These are phyloP conservation scores for Simmondsia chinensis DNA, from an alignment of 148 eudicot species.

Conservation along the genomic window DNA sequence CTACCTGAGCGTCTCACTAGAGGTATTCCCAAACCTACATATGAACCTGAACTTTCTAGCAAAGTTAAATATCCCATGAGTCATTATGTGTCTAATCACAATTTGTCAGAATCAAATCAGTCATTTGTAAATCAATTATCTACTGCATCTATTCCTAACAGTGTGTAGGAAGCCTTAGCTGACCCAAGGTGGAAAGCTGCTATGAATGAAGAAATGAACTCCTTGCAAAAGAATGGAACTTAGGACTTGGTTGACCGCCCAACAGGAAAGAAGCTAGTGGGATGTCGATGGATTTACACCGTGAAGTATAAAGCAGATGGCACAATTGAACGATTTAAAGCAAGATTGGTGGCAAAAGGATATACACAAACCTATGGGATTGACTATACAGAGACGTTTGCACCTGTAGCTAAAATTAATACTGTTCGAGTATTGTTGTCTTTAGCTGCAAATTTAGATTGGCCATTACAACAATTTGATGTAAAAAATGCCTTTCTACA, in stretches of 20 bases:
- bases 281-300: background rate
- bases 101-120: background rate
- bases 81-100: background rate
- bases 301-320: background rate
- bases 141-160: background rate
- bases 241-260: background rate
- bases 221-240: background rate
- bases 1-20: too few relatives aligned
- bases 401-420: background rate
- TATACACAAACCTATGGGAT: background rate
- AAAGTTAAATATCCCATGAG: too few relatives aligned
- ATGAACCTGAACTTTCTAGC: too few relatives aligned
- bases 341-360: too few relatives aligned
- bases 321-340: background rate
- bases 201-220: background rate
- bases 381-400: background rate
- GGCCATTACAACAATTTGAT: background rate
- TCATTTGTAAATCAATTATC: background rate
- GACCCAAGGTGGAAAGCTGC: background rate
- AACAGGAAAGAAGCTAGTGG: background rate
- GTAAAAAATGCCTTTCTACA: too few relatives aligned
- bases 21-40: too few relatives aligned
- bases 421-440: background rate
- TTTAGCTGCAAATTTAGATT: background rate
- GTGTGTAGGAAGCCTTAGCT: background rate